Conservation (phyloP, 2,329 filamentous ascomycete species). For the Hypoxylon rubiginosum region DNA sequence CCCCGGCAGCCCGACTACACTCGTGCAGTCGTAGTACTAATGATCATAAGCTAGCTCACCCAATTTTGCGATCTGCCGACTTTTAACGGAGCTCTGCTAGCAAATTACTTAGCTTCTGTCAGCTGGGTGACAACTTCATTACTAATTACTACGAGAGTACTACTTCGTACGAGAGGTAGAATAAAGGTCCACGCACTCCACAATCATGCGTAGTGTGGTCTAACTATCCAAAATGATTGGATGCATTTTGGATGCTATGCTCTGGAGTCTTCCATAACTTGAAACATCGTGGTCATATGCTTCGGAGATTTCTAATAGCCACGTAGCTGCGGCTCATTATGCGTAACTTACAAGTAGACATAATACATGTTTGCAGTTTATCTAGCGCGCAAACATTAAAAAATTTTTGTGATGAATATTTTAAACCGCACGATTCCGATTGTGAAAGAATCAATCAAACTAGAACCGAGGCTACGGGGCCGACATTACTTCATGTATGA, state of each 20-base stretch:
- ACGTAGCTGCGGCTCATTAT: slow-evolving; percentile 11
- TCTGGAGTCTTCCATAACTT: slow-evolving; percentile 16
- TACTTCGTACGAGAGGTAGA: no score
- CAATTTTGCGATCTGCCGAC: neutral
- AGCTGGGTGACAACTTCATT: neutral
- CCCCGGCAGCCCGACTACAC: neutral
- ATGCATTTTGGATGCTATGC: slow-evolving; percentile 13
- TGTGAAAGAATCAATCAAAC: neutral
- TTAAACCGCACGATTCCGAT: neutral
- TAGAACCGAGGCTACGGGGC: neutral
- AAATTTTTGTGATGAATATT: neutral
- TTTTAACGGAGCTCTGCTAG: neutral
- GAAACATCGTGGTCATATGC: slow-evolving; percentile 6
- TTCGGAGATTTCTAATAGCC: slow-evolving; percentile 9
- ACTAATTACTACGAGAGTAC: slow-evolving; percentile 16
- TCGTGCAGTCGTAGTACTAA: neutral
- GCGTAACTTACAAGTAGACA: neutral
- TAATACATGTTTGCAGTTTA: neutral
- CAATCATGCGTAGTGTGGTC: slow-evolving; percentile 11
- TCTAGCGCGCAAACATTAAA: neutral
- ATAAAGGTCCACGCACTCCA: slow-evolving; percentile 7
- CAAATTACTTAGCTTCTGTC: neutral
- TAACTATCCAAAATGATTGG: slow-evolving; percentile 19
- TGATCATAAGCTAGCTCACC: neutral
- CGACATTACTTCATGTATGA: no score